Percentiles rank a stretch among this genome's conserved stretches.
phyloP scores from a whole-genome alignment of 1,284 basidiomycete species.

The Fomes fomentarius region DNA sequence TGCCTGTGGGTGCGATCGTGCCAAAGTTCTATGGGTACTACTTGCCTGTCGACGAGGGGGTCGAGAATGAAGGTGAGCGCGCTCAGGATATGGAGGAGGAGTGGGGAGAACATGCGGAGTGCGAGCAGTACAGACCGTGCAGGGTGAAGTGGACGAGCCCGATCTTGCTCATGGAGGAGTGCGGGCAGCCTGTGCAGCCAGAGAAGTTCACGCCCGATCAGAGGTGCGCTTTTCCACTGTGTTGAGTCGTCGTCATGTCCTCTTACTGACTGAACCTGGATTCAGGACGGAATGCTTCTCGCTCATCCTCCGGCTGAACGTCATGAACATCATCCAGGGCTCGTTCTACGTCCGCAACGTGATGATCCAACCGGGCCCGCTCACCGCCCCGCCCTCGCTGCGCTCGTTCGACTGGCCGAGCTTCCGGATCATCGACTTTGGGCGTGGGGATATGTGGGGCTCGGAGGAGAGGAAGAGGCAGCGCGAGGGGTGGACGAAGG shows the following conservation, averaged over 20 bases:
- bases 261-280: not conserved
- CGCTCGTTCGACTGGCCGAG: slow-evolving; percentile 33
- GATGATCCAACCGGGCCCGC: slow-evolving; percentile 49
- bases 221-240: slow-evolving; percentile 26
- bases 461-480: not conserved
- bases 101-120: not conserved
- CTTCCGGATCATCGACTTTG: slow-evolving; percentile 59
- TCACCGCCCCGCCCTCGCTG: slow-evolving; percentile 35
- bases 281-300: slow-evolving; percentile 47
- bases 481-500: not conserved
- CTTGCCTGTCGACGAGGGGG: slow-evolving; percentile 34
- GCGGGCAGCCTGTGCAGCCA: slow-evolving; percentile 41
- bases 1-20: slow-evolving; percentile 48
- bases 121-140: slow-evolving; percentile 4
- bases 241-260: not conserved
- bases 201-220: slow-evolving; percentile 37
- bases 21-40: slow-evolving; percentile 63
- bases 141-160: slow-evolving; percentile 38
- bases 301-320: slow-evolving; percentile 46
- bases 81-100: not conserved
- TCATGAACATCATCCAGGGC: slow-evolving; percentile 42
- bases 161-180: slow-evolving; percentile 54
- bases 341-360: slow-evolving; percentile 51
- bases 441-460: slow-evolving; percentile 27
- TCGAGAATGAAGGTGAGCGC: slow-evolving; percentile 5